These are phyloP conservation scores for Luvunga scandens DNA, from an alignment of 345 rosid species.

Conservation along the genomic window DNA sequence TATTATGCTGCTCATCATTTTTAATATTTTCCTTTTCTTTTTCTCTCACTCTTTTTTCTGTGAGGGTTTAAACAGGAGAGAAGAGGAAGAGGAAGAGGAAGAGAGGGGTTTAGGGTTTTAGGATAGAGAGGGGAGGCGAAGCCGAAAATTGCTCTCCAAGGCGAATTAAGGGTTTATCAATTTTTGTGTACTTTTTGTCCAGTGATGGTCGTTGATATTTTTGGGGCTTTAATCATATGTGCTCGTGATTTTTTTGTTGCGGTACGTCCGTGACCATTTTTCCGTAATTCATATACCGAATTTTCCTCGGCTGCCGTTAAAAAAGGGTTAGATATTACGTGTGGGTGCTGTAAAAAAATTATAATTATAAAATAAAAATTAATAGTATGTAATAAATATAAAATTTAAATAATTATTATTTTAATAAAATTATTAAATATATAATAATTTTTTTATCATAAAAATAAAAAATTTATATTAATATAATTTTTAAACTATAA, in stretches of 20 bases:
- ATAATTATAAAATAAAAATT: no score
- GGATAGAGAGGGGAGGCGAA: not conserved
- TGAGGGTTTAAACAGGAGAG: not conserved
- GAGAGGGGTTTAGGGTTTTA: conserved; percentile 11
- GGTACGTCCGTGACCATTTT: not conserved
- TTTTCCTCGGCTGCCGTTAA: not conserved
- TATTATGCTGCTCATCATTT: conserved; percentile 44
- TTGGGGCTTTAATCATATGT: not conserved
- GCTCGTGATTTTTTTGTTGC: not conserved
- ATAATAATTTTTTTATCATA: no score
- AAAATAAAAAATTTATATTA: no score
- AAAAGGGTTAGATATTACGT: not conserved
- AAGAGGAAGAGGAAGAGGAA: not conserved
- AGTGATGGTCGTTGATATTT: not conserved
- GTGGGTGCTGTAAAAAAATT: no score
- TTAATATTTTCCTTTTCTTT: not conserved
- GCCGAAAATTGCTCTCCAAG: not conserved
- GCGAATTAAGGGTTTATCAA: not conserved
- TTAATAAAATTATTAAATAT: no score
- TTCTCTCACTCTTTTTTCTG: not conserved
- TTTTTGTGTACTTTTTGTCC: not conserved
- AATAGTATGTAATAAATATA: no score
- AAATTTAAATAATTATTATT: no score
- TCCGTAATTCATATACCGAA: not conserved
- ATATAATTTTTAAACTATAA: no score